Evolutionary conservation across 164 flowering plant genomes (phyloP), one percentile per base, ranked within the genome.

Genomic region (Berberis vulgaris): DNA sequence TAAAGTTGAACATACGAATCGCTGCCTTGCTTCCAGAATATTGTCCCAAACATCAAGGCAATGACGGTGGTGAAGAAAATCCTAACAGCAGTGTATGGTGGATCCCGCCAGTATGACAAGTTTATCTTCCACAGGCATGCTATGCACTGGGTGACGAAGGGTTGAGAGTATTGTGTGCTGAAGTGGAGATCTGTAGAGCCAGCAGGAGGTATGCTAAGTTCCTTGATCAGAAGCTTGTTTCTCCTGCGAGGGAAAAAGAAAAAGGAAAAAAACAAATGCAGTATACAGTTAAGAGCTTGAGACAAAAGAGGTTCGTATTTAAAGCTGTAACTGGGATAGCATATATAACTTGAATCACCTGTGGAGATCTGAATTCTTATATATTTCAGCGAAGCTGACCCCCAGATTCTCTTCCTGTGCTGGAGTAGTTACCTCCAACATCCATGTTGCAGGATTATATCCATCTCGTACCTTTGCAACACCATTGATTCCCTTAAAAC

Each of bases 121-220:
- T 73, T 56, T 42, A 71, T 79, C 65, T 79, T 79, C 82, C 82
- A 79, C 5, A 79, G 65, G 68, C 82, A 79, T 59, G 79, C 82
- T 57, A 69, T 46, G 54, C 73, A 79, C 64, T 79, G 82, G 12
- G 57, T 57, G 49, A 45, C 46, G 54, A 71, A 61, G 45, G 76
- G 41, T 54, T 70, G 79, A 2, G 82, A 71, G 42, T 69, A 79
- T 44, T 63, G 67, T 12, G 76, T 71, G 8, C 66, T 67, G 74
- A 71, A 79, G 61, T 67, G 57, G n/a, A 79, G 66, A 49, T 77
- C 80, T 46, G 60, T 64, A 43, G 80, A 67, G 47, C 76, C 74
- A 11, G 80, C 72, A 54, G 71, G 65, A 3, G 83, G 77, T 46
- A 43, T 54, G 60, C 76, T 68, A 3, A 74, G 66, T 62, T 77